phyloP scores from a whole-genome alignment of 2,329 filamentous ascomycete species.

The Diaporthe aspalathi region DNA sequence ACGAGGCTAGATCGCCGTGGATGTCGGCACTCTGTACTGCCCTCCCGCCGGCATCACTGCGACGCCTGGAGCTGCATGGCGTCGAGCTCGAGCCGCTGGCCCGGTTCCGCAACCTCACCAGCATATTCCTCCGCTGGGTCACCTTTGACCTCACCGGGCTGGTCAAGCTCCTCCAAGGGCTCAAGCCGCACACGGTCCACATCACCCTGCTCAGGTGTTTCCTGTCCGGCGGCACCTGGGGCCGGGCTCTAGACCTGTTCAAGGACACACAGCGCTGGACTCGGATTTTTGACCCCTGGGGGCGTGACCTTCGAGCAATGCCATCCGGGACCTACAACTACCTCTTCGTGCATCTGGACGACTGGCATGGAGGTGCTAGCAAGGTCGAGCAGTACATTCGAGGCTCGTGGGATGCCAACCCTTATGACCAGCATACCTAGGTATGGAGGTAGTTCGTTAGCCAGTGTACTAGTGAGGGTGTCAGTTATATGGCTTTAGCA shows the following conservation, averaged over 20 bases:
- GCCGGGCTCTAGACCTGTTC: not conserved
- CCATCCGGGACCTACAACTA: not conserved
- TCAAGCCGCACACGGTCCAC: not conserved
- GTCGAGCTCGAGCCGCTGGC: not conserved
- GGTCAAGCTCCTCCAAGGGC: not conserved
- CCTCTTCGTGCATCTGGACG: not conserved
- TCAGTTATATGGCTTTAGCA: too few species aligned
- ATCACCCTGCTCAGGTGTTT: fast-evolving
- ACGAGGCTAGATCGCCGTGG: too few species aligned
- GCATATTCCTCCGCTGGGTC: not conserved
- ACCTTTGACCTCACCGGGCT: not conserved
- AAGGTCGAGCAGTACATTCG: not conserved
- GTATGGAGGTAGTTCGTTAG: too few species aligned
- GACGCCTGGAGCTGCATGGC: not conserved
- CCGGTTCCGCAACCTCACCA: not conserved
- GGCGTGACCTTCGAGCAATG: not conserved
- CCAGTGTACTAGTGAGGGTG: too few species aligned
- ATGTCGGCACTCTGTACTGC: not conserved
- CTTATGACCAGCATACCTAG: not conserved
- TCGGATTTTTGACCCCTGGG: fast-evolving
- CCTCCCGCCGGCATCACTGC: not conserved
- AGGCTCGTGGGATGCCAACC: not conserved
- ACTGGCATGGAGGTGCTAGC: not conserved
- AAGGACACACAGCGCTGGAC: not conserved
- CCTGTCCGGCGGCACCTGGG: not conserved